Evolutionary conservation across 805 yeast species (phyloP).

Genomic region (Blastobotrys terrestris): DNA sequence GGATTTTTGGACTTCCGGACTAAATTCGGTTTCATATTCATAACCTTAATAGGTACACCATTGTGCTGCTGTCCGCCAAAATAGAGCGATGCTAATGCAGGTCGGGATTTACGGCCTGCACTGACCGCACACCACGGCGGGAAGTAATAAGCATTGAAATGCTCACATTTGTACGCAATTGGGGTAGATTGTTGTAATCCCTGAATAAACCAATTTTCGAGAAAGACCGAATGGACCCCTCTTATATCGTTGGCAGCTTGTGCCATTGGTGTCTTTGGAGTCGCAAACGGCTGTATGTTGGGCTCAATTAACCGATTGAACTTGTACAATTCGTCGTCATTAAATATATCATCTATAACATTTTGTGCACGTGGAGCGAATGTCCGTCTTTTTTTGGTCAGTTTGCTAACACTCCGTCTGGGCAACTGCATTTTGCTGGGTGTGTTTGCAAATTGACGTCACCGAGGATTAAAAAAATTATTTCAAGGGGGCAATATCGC

Average conservation of each 20-base stretch:
- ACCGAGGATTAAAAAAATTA: background rate
- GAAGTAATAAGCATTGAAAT: constrained; percentile 12
- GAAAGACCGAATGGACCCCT: constrained; percentile 10
- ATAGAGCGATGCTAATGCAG: constrained; percentile 12
- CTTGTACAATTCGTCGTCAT: background rate
- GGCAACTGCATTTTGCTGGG: background rate
- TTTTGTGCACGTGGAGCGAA: background rate
- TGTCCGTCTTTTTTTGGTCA: background rate
- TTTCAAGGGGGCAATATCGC: background rate
- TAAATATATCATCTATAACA: background rate
- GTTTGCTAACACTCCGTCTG: background rate
- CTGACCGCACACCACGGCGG: constrained; percentile 18
- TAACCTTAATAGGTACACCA: constrained; percentile 7
- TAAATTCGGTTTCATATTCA: background rate
- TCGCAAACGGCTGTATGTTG: constrained; percentile 4
- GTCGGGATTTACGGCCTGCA: constrained; percentile 19
- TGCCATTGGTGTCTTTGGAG: constrained; percentile 6
- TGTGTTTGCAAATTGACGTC: background rate
- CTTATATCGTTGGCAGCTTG: constrained; percentile 2
- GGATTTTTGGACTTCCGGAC: constrained; percentile 17
- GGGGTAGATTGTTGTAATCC: constrained; percentile 7
- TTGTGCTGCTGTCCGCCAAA: constrained; percentile 14
- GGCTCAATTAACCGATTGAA: background rate
- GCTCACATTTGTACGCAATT: constrained; percentile 11
- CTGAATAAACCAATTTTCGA: constrained; percentile 6